phyloP scores from a whole-genome alignment of 108 stramenopile genomes.

The Skeletonema marinoi region DNA sequence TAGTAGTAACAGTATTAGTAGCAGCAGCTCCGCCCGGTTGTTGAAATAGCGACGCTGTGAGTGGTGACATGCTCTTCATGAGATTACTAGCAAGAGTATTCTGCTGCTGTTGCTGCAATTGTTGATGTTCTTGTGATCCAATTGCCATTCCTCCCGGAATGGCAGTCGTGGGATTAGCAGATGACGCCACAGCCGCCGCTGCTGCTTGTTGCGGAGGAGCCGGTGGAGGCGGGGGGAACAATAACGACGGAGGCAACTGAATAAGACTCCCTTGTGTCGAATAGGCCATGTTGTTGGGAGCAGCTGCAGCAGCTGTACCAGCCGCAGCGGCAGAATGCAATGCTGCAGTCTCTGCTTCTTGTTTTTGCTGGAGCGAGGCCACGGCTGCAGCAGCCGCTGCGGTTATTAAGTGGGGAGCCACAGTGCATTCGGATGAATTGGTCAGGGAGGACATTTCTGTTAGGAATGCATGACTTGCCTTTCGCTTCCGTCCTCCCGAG shows the following conservation, averaged over 20 bases:
- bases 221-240: not conserved
- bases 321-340: slow-evolving; percentile 8
- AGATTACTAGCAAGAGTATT: not conserved
- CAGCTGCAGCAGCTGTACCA: slow-evolving; percentile 15
- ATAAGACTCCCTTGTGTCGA: not conserved
- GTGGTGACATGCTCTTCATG: not conserved
- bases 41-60: not conserved
- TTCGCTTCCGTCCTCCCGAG: not conserved
- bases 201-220: not conserved
- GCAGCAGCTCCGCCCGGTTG: not conserved
- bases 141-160: not conserved
- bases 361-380: slow-evolving; percentile 1
- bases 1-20: not conserved
- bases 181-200: not conserved
- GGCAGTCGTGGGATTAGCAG: not conserved
- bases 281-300: slow-evolving; percentile 3
- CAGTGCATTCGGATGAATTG: slow-evolving; percentile 4
- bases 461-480: not conserved
- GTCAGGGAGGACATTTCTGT: slow-evolving; percentile 5
- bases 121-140: slow-evolving; percentile 34
- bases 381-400: slow-evolving; percentile 4
- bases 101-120: slow-evolving; percentile 19
- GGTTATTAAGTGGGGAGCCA: not conserved
- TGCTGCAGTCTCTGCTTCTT: slow-evolving; percentile 12
- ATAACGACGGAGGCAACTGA: not conserved